phyloP scores from a whole-genome alignment of 257 asterid species.

The Anisodus tanguticus region DNA sequence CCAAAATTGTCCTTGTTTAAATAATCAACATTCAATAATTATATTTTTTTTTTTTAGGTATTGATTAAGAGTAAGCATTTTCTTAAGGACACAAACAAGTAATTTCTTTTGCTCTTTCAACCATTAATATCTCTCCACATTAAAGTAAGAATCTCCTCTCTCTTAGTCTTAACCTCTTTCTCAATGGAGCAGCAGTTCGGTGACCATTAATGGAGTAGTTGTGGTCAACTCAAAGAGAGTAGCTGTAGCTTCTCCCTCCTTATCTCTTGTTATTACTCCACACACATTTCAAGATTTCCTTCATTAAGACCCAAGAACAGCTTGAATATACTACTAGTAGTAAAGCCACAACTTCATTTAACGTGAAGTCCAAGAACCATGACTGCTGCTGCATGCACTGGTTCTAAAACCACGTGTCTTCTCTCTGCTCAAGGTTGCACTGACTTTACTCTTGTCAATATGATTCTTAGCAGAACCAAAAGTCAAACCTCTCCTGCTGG shows the following conservation, averaged over 20 bases:
- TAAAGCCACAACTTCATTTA: conserved; percentile 2
- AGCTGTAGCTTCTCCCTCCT: conserved; percentile 27
- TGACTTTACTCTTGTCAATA: conserved; percentile 30
- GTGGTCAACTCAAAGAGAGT: conserved; percentile 29
- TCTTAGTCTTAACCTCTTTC: conserved; percentile 45
- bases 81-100: no score
- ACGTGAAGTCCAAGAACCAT: conserved; percentile 26
- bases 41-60: not conserved
- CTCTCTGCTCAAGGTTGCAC: conserved; percentile 32
- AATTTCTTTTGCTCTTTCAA: conserved; percentile 20
- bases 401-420: conserved; percentile 36
- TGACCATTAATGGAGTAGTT: conserved; percentile 53
- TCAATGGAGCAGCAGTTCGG: conserved; percentile 62
- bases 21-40: conserved; percentile 25
- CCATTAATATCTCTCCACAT: conserved; percentile 25
- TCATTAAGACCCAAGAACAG: conserved; percentile 31
- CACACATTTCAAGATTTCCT: conserved; percentile 30
- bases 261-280: conserved; percentile 24
- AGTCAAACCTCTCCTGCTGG: conserved; percentile 34
- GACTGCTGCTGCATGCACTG: conserved; percentile 40
- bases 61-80: no score
- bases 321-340: no score
- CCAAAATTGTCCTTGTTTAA: no score
- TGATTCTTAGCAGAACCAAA: conserved; percentile 32
- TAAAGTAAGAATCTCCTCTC: not conserved